Evolutionary conservation across 805 yeast species (phyloP), one percentile per base, ranked within the genome.

Genomic region (Candida saitoana): DNA sequence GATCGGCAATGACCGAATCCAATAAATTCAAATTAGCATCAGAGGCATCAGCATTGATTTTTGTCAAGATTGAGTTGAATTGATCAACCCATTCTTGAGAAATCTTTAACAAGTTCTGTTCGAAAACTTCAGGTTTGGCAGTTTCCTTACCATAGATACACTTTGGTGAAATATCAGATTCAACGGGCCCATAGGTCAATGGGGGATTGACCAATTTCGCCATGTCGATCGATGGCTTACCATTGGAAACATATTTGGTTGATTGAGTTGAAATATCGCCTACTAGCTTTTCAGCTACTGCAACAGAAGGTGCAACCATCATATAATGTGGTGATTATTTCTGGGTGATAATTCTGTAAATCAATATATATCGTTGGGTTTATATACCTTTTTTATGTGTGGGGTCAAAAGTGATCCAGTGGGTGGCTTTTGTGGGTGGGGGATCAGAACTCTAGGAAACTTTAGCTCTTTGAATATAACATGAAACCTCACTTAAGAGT

Each of bases 51-150:
- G 43, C 25, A 27, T 43, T 41, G 8, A 43, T 38, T 1, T 35
- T 18, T 2, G 45, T 29, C 11, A 63, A 34, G 4, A 56, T 46
- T 3, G 42, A 37, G 47, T 63, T 62, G 48, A 64, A 62, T 34
- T 53, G 53, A 1, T 50, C 36, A 15, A 61, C 43, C 69, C 69
- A 64, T 17, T 53, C 57, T n/a, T 45, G 35, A 6, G 59, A 59
- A 14, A 60, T 38, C 2, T 54, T 43, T 25, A 39, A 49, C 18
- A 55, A 43, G 24, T 56, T 49, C 19, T 55, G 51, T 35, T 49
- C 42, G 20, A 59, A 48, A 27, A 57, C 50, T 5, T 47, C 51
- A 0, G 65, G 63, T 32, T 53, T 57, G 3, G 67, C 56, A 1
- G 31, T 34, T n/a, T 22, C 49, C 1, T 14, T 36, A 9, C 68